Conservation (phyloP, 345 rosid genomes). For the Kandelia obovata region DNA sequence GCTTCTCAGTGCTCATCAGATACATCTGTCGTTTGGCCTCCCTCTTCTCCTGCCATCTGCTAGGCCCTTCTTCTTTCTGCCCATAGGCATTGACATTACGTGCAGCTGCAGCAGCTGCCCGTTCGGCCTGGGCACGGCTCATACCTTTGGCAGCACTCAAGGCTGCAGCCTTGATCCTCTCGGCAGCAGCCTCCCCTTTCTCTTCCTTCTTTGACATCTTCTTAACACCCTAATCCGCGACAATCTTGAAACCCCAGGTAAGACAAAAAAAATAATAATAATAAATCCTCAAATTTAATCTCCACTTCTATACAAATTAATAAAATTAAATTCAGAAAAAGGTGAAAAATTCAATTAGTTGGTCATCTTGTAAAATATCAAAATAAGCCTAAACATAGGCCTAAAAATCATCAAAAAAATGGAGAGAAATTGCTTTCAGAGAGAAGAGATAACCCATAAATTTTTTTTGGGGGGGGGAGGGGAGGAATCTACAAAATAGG, state of each 20-base stretch:
- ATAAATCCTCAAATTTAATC: background rate
- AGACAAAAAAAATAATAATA: too few species aligned
- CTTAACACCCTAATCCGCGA: background rate
- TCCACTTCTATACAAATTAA: background rate
- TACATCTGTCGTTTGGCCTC: constrained; percentile 97
- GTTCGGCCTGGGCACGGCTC: constrained; percentile 96
- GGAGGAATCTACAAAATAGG: too few species aligned
- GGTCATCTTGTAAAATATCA: too few species aligned
- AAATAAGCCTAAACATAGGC: too few species aligned
- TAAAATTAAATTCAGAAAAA: too few species aligned
- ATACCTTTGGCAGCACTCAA: constrained; percentile 82
- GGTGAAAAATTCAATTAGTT: too few species aligned
- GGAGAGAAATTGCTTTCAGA: too few species aligned
- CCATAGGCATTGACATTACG: constrained; percentile 96
- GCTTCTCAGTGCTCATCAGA: constrained; percentile 96
- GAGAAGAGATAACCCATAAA: too few species aligned
- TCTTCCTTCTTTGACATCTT: constrained; percentile 88
- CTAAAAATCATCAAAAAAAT: too few species aligned
- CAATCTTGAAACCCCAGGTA: background rate
- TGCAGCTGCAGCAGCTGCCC: constrained; percentile 92
- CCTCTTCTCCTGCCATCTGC: constrained; percentile 98
- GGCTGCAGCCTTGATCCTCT: constrained; percentile 89
- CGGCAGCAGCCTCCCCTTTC: constrained; percentile 87
- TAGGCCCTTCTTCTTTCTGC: constrained; percentile 98
- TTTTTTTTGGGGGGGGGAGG: too few species aligned